Evolutionary conservation across 768 basidiomycete genomes (phyloP), one percentile per base, ranked within the genome.

Genomic region (Saitozyma sp.): DNA sequence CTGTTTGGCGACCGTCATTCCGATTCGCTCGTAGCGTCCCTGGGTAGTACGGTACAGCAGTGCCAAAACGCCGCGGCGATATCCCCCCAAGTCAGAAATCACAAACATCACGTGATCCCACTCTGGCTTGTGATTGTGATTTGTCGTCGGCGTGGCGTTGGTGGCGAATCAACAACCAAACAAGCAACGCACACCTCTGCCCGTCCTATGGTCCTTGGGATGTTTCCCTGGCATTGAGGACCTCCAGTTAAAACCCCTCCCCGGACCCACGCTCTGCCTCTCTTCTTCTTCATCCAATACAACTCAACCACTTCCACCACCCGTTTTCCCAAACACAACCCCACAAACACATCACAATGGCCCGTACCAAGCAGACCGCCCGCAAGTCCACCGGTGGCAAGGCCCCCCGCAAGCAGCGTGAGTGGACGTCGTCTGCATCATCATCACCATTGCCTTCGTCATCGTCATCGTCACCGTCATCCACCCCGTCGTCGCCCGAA

Each of bases 371-470:
- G 84, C 90, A 91, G 85, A 91, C 89, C 61, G 90, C 89, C 66
- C 87, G 89, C 81, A 91, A 91, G 81, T 90, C 89, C 52, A 90
- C 89, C 68, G 89, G 87, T 85, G 89, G 87, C 81, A 79, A 75
- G 82, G 83, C 62, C 4, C 79, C 79, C 50, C 70, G 79, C 43
- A 86, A 82, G 73, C 70, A 64, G 71, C 64, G 73, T 73, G 63
- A 68, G 71, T 74, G 46, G 41, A 6, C 11, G 16, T 49, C 54
- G 8, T 56, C 40, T 48, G 42, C 45, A n/a, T 50, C 40, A 46
- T 59, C 51, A 54, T 60, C 54, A 54, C 54, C 42, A 40, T 14
- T 10, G 14, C 53, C 53, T 43, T 43, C 59, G 13, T 54, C 59
- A 10, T 61, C 52, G n/a, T 42, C 29, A 3, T 14, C 59, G 10